These are phyloP conservation scores for Trichoderma erinaceum DNA, from an alignment of 495 filamentous ascomycete species.

Conservation along the genomic window DNA sequence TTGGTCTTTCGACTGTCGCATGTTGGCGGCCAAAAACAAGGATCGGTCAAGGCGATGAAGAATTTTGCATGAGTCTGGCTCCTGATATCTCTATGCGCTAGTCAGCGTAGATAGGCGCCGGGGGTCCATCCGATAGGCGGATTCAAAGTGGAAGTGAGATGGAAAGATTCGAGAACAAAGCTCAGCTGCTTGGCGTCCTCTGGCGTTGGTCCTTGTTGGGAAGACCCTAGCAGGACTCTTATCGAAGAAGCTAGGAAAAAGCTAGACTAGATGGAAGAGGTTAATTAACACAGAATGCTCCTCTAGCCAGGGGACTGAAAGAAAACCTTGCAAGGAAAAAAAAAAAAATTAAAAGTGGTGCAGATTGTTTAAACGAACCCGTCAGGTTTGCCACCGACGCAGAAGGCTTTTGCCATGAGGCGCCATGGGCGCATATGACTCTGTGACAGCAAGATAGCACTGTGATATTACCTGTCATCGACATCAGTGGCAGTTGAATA, in stretches of 20 bases:
- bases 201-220: conserved; percentile 2
- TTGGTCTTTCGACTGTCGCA: background rate
- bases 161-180: conserved; percentile 1
- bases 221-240: background rate
- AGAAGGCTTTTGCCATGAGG: background rate
- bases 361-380: background rate
- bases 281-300: background rate
- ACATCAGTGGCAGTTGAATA: too few species aligned
- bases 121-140: background rate
- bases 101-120: background rate
- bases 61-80: background rate
- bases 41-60: conserved; percentile 1
- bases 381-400: background rate
- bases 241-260: background rate
- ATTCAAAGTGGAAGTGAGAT: background rate
- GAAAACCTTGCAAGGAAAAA: background rate
- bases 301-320: background rate
- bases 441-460: too few species aligned
- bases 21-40: background rate
- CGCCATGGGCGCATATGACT: too few species aligned
- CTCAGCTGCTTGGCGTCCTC: background rate
- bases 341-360: background rate
- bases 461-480: too few species aligned
- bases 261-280: background rate
- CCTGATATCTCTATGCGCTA: background rate